These are phyloP conservation scores for Grammothele lineata DNA, from an alignment of 768 basidiomycete genomes.

Conservation along the genomic window DNA sequence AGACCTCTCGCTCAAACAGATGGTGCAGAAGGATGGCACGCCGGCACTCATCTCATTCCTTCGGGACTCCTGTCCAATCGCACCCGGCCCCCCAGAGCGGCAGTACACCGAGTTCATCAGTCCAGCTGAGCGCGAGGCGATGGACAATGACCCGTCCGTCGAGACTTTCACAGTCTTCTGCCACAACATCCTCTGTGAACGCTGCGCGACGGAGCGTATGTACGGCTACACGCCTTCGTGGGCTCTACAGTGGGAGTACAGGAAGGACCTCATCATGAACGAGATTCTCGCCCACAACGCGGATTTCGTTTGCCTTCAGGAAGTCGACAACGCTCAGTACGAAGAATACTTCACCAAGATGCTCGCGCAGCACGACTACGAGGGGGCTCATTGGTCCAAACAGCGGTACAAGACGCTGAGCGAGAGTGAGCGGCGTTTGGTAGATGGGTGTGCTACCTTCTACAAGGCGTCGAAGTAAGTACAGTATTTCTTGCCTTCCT, in stretches of 20 bases:
- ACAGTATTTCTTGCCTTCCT: not conserved
- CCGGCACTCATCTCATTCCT: slow-evolving; percentile 81
- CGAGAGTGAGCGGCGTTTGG: slow-evolving; percentile 76
- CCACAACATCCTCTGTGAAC: slow-evolving; percentile 95
- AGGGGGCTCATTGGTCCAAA: slow-evolving; percentile 90
- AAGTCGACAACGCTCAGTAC: slow-evolving; percentile 90
- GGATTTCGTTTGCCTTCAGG: slow-evolving; percentile 93
- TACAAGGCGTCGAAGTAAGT: slow-evolving; percentile 86
- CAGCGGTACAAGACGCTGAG: slow-evolving; percentile 92
- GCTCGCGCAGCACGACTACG: slow-evolving; percentile 74
- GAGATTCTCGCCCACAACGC: slow-evolving; percentile 79
- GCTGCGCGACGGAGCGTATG: slow-evolving; percentile 79
- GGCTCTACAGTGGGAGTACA: slow-evolving; percentile 95
- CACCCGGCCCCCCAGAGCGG: slow-evolving; percentile 76
- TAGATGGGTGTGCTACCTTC: slow-evolving; percentile 97
- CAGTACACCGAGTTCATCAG: slow-evolving; percentile 65
- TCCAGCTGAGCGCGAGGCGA: slow-evolving; percentile 53
- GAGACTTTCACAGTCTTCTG: slow-evolving; percentile 81
- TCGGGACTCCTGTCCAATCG: slow-evolving; percentile 89
- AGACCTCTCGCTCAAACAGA: slow-evolving; percentile 65
- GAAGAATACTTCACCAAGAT: slow-evolving; percentile 85
- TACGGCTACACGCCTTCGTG: slow-evolving; percentile 97
- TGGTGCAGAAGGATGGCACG: slow-evolving; percentile 96
- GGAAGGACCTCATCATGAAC: slow-evolving; percentile 81
- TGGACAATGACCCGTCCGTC: slow-evolving; percentile 55